Evolutionary conservation across 345 rosid genomes (phyloP), one percentile per base, ranked within the genome.

Genomic region (Cardamine occulta): DNA sequence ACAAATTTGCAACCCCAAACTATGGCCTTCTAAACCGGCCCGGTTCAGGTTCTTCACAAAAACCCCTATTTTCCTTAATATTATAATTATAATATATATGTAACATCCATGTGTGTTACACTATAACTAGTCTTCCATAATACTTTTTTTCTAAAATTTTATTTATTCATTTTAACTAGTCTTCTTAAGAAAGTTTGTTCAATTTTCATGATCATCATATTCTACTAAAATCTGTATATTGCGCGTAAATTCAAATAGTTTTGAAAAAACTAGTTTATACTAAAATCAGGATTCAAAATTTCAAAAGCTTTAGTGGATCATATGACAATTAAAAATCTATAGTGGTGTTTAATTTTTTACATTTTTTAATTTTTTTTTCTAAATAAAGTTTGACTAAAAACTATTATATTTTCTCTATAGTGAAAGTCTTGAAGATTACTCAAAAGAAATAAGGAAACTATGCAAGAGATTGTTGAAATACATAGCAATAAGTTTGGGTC

Each of bases 21-120:
- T 91, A 3, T 91, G 98, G 98, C 98, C 97, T 21, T 68, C 76
- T 57, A 84, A 80, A 28, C 98, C 97, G 71, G 75, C 82, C 34
- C 75, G 81, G 28, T 91, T 94, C 87, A 85, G 93, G 98, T 93
- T 44, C 48, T 44, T 42, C 18, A 44, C 48, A 15, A 18, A 44
- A 44, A 44, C 48, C 18, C 3, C n/a, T 44, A 14, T 15, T 44
- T 44, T 44, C 47, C 3, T 44, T 44, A 15, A 44, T 44, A 44
- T 44, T 5, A 13, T 28, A 19, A 19, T 19, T 19, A 19, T 39
- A 39, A 40, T 40, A 40, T 40, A 40, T 40, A 3, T 40, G 45
- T 40, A 44, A 15, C 18, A 14, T 44, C 14, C 48, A 14, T 44
- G 18, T 44, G 48, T 1, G 17, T 44, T 44, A 44, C 48, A 44